Conservation (phyloP, 352 stramenopile genomes). For the Plasmopara viticola region DNA sequence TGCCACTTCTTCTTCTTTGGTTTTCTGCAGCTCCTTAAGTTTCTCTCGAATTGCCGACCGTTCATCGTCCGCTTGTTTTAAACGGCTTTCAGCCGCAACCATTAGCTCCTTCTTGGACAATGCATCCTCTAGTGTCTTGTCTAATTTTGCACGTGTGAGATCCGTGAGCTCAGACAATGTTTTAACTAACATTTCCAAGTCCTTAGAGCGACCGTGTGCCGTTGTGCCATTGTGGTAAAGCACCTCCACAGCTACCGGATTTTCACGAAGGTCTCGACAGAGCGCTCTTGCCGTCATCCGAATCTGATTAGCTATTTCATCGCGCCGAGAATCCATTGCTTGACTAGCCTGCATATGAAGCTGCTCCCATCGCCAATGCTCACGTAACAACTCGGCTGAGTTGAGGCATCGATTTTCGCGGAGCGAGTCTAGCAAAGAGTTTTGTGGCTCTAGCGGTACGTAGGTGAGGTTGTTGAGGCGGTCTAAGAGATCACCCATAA, state of each 20-base stretch:
- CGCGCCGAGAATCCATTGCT: constrained; percentile 46
- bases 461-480: constrained; percentile 83
- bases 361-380: constrained; percentile 79
- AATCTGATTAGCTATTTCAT: constrained; percentile 79
- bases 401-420: constrained; percentile 59
- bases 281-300: constrained; percentile 52
- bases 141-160: constrained; percentile 62
- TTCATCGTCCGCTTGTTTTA: constrained; percentile 82
- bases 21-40: constrained; percentile 64
- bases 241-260: constrained; percentile 61
- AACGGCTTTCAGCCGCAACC: constrained; percentile 61
- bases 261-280: constrained; percentile 70
- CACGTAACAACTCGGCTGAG: constrained; percentile 49
- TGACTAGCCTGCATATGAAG: constrained; percentile 55
- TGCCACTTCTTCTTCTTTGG: constrained; percentile 77
- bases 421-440: constrained; percentile 43
- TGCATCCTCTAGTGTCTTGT: constrained; percentile 82
- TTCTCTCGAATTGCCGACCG: constrained; percentile 68
- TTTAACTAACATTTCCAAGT: constrained; percentile 70
- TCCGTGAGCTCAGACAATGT: constrained; percentile 78
- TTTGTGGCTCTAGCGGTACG: constrained; percentile 59
- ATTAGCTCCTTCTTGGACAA: constrained; percentile 80
- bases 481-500: constrained; percentile 81
- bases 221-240: constrained; percentile 59
- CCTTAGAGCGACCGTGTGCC: constrained; percentile 49